Evolutionary conservation across 768 basidiomycete species (phyloP), one percentile per base, ranked within the genome.

Genomic region (Favolaschia claudopus): DNA sequence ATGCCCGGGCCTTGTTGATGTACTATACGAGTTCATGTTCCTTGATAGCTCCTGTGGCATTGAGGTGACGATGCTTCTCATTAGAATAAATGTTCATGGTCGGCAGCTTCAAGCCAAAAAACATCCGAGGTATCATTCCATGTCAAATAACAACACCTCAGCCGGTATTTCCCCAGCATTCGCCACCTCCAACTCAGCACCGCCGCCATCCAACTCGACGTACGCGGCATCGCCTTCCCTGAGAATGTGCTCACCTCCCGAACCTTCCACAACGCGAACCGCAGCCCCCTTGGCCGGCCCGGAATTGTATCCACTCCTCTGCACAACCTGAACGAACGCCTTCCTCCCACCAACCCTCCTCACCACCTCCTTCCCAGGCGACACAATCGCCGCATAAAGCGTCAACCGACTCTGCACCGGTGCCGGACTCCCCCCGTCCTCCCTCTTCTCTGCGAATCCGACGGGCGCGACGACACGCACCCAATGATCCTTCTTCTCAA

Each of bases 221-320:
- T 95, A 97, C 13, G 88, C 87, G 0, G 93, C 95, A 69, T 98
- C 95, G 0, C 95, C 95, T 64, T 98, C 95, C 31, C 84, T 82
- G 46, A 96, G 72, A 29, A 81, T 85, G 5, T 87, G 54, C 53
- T 82, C 73, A 13, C 75, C 76, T 3, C 69, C 75, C 0, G 70
- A 71, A 13, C 73, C 77, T 1, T 71, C 69, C 5, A 74, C 76
- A 2, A 95, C 68, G 59, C 76, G 82, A 40, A 96, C 71, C 22
- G 73, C 74, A 0, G 85, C 87, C 0, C 92, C 93, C 2, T 65
- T 72, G 0, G 87, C 81, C 27, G 73, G 67, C 2, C 80, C 79
- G 1, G 82, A 67, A 61, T 92, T 90, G 73, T 92, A 96, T 3
- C 93, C 95, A 24, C 87, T 88, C 6, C 82, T 89, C 77, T 96